A percentile compares a stretch with the other conserved stretches of the same genome.
Evolutionary conservation across 2,329 filamentous ascomycete genomes (phyloP).

Genomic region (Penicillium sp.): DNA sequence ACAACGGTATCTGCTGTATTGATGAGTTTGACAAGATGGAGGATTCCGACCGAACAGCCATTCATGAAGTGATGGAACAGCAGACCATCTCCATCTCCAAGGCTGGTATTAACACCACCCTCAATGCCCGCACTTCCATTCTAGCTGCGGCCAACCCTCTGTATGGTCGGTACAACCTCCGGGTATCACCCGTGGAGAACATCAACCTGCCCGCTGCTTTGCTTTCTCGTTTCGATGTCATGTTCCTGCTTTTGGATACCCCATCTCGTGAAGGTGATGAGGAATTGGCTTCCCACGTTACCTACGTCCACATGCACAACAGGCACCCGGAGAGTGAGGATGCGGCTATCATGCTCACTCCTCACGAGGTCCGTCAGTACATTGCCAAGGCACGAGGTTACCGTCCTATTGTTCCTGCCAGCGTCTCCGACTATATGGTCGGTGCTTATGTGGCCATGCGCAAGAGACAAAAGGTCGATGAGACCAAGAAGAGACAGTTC

Average conservation of each 20-base stretch:
- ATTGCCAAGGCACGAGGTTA: slow-evolving; percentile 88
- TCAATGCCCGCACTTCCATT: slow-evolving; percentile 94
- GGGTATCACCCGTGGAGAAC: slow-evolving; percentile 95
- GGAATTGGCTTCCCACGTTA: slow-evolving; percentile 90
- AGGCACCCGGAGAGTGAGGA: slow-evolving; percentile 75
- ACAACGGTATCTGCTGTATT: slow-evolving; percentile 79
- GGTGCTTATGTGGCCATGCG: slow-evolving; percentile 95
- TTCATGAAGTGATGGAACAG: slow-evolving; percentile 86
- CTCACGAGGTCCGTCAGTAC: slow-evolving; percentile 92
- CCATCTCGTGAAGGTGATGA: slow-evolving; percentile 85
- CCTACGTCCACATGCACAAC: slow-evolving; percentile 96
- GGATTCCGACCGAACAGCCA: slow-evolving; percentile 70
- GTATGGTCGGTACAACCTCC: slow-evolving; percentile 96
- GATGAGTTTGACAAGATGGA: slow-evolving; percentile 88
- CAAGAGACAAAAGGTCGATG: slow-evolving; percentile 84
- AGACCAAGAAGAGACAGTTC: slow-evolving; percentile 87
- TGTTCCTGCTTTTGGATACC: slow-evolving; percentile 95
- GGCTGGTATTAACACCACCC: slow-evolving; percentile 91
- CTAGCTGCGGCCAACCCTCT: slow-evolving; percentile 94
- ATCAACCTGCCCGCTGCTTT: slow-evolving; percentile 98
- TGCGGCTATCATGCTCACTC: slow-evolving; percentile 73
- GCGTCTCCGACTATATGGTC: slow-evolving; percentile 91
- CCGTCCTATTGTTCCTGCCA: slow-evolving; percentile 78
- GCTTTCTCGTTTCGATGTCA: slow-evolving; percentile 91
- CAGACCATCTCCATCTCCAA: slow-evolving; percentile 82